Base-by-base conservation (phyloP, 2,329 filamentous ascomycete species). In the Sporothrix pseudoabietina region DNA sequence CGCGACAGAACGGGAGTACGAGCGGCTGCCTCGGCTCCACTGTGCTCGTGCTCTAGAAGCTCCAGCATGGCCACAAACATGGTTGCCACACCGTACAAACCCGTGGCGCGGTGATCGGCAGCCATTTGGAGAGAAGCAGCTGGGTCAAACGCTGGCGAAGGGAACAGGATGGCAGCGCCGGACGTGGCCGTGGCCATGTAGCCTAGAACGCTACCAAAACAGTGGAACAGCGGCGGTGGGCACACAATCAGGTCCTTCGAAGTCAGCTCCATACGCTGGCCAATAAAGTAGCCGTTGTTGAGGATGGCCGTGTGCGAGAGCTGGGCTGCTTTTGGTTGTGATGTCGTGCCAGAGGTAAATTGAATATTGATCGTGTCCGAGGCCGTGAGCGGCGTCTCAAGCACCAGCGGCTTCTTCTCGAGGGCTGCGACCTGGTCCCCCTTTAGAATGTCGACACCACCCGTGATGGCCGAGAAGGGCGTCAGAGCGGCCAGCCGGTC, bases 271-370 rank as follows among this genome's bases (percentile, higher is more conserved):
- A 98, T 97, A 59, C 94, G 88, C 77, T 91, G 84, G 0, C 92
- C 96, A 77, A 98, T 97, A 72, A 94, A 89, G 39, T 87, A 86
- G 44, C 94, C 96, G 79, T 98, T 98, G 82, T 98, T 99, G 75
- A 99, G 86, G 76, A 98, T 95, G n/a, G 88, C 91, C 3, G 86
- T 87, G 82, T 98, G 95, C 0, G 89, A 91, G 44, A 99, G 87
- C 84, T 94, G 97, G 1, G 95, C 95, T 0, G 96, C 96, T 83
- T 98, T 98, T 30, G 94, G 95, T 78, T 88, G 86, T 0, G 92
- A 93, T 0, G 96, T 98, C 0, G 96, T 98, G n/a, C 95, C 96
- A 0, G 92, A 95, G 0, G 96, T 99, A 83, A 98, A 98, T 81
- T 98, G 95, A 76, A 98, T 97, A 80, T 98, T 98, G 77, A 97